Evolutionary conservation across 768 basidiomycete genomes (phyloP).

Genomic region (Kwoniella newhampshirensis): DNA sequence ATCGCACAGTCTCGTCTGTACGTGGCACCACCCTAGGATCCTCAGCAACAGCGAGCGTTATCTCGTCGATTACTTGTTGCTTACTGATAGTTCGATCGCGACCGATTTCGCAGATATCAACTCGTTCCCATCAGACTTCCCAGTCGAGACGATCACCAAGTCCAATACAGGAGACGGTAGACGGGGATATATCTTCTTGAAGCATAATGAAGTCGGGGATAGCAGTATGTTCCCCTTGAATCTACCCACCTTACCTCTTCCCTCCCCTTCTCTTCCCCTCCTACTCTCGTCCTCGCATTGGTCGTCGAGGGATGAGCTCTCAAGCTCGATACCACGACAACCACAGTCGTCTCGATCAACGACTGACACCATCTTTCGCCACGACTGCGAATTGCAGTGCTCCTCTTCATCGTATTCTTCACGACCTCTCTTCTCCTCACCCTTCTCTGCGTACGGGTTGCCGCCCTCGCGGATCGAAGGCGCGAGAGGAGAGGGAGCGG

Average conservation of each 20-base stretch:
- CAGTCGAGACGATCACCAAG: conserved; percentile 19
- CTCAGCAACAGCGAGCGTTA: neutral
- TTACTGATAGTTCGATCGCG: no score
- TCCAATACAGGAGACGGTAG: neutral
- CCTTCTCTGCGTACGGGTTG: conserved; percentile 16
- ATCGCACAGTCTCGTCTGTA: neutral
- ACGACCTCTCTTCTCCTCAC: conserved; percentile 19
- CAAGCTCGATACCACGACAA: no score
- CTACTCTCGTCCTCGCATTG: neutral
- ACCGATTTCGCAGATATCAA: conserved; percentile 19
- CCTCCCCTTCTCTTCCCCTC: neutral
- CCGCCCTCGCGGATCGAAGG: conserved; percentile 2
- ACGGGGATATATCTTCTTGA: conserved; percentile 29
- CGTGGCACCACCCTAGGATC: neutral
- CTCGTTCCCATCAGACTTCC: conserved; percentile 36
- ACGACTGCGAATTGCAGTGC: conserved; percentile 29
- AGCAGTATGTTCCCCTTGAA: conserved; percentile 26
- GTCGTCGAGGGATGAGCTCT: no score
- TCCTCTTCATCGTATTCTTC: conserved; percentile 30
- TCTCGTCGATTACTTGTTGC: neutral
- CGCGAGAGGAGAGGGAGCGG: conserved; percentile 6
- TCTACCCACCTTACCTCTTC: neutral
- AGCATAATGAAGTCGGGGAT: conserved; percentile 24
- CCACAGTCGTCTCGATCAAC: no score
- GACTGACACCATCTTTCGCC: neutral